Conservation (phyloP, 2,329 filamentous ascomycete species). For the Alternaria viburni region DNA sequence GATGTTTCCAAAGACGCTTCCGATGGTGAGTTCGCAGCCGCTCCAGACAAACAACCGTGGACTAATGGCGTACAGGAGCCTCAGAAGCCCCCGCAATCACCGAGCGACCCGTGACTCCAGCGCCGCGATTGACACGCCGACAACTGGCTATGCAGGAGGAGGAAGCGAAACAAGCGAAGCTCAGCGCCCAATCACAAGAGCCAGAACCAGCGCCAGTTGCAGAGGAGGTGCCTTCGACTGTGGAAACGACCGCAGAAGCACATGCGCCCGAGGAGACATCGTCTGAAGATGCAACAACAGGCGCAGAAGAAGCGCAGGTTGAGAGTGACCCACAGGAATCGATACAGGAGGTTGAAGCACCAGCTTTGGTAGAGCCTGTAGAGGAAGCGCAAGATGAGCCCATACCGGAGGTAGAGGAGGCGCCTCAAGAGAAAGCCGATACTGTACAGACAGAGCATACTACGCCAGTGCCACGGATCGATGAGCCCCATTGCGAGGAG, state of each 20-base stretch:
- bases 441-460: not conserved
- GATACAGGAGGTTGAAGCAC: not conserved
- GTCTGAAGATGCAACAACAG: slow-evolving; percentile 2
- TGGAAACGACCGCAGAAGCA: slow-evolving; percentile 11
- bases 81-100: slow-evolving; percentile 26
- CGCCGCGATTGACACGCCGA: slow-evolving; percentile 42
- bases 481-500: not conserved
- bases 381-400: slow-evolving; percentile 1
- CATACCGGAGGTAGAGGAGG: slow-evolving; percentile 1
- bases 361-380: not conserved
- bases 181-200: slow-evolving; percentile 12
- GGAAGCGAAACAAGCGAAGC: slow-evolving; percentile 32
- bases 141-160: slow-evolving; percentile 45
- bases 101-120: slow-evolving; percentile 31
- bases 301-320: not conserved
- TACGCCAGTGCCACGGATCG: slow-evolving; percentile 1
- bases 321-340: not conserved
- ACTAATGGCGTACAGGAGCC: slow-evolving; percentile 30
- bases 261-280: not conserved
- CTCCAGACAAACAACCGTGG: not conserved
- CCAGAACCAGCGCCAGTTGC: slow-evolving; percentile 4
- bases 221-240: not conserved
- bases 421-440: not conserved
- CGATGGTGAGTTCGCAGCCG: slow-evolving; percentile 23
- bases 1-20: slow-evolving; percentile 17